Conservation (phyloP, 1,139 yeast species). For the Pichia sp. region DNA sequence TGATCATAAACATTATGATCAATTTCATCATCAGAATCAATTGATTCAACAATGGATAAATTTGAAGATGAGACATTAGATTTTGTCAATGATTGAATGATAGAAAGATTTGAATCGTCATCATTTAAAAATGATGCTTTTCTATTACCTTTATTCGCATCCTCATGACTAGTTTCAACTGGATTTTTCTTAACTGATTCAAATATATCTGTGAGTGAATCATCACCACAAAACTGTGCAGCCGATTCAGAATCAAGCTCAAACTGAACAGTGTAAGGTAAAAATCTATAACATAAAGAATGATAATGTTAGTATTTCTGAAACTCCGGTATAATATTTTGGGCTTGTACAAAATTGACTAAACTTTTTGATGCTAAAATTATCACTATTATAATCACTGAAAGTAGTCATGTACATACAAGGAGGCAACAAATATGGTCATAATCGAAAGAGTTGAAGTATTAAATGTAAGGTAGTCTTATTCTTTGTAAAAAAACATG, state of each 20-base stretch:
- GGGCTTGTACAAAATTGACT: background rate
- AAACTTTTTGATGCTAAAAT: background rate
- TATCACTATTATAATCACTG: background rate
- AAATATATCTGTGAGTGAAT: slow-evolving; percentile 20
- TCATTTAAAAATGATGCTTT: background rate
- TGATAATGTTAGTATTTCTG: slow-evolving; percentile 6
- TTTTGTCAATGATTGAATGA: slow-evolving; percentile 19
- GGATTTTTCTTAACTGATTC: slow-evolving; percentile 17
- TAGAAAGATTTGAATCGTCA: slow-evolving; percentile 19
- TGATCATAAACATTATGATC: background rate
- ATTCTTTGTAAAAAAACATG: too few relatives aligned
- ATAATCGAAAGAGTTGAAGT: slow-evolving; percentile 18
- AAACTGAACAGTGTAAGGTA: slow-evolving; percentile 69
- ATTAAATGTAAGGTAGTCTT: background rate
- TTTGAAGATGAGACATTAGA: slow-evolving; percentile 11
- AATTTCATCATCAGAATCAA: slow-evolving; percentile 3
- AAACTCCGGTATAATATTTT: background rate
- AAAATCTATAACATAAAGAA: slow-evolving; percentile 36
- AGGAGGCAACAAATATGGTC: slow-evolving; percentile 57
- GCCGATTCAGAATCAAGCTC: slow-evolving; percentile 36
- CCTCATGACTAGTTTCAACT: background rate
- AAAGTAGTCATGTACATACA: slow-evolving; percentile 38
- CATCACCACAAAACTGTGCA: slow-evolving; percentile 15
- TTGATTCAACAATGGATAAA: slow-evolving; percentile 6
- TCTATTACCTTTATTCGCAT: background rate